A percentile compares a stretch with the other conserved stretches of the same genome.
Conservation (phyloP, 768 basidiomycete genomes). For the Porpolomopsis calyptriformis region DNA sequence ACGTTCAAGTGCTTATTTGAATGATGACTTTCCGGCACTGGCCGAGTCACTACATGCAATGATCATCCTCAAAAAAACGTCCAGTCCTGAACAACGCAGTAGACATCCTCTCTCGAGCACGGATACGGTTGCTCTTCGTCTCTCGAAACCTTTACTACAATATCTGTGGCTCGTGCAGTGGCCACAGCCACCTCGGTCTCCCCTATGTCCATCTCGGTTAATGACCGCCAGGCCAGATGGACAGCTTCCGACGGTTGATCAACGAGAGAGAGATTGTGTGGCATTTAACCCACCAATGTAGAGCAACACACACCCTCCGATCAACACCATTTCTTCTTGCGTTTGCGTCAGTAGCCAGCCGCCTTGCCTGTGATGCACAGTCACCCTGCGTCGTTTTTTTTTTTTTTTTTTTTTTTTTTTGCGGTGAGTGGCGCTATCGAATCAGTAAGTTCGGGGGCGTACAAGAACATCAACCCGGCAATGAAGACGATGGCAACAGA, state of each 20-base stretch:
- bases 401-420: no score
- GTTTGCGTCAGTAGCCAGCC: slow-evolving; percentile 53
- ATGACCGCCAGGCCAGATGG: no score
- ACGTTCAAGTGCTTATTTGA: no score
- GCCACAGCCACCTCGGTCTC: not conserved
- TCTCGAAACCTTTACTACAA: slow-evolving; percentile 12
- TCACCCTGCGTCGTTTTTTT: slow-evolving; percentile 48
- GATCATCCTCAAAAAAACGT: slow-evolving; percentile 29
- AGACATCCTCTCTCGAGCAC: slow-evolving; percentile 48
- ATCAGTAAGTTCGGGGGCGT: slow-evolving; percentile 17
- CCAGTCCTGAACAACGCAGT: slow-evolving; percentile 68
- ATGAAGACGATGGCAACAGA: slow-evolving; percentile 61
- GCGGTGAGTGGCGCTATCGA: not conserved
- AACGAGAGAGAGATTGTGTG: not conserved
- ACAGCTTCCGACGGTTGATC: not conserved
- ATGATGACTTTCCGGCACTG: not conserved
- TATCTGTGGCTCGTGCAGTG: slow-evolving; percentile 4
- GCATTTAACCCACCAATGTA: slow-evolving; percentile 55
- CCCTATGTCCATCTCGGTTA: no score
- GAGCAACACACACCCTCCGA: slow-evolving; percentile 60
- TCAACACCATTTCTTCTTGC: slow-evolving; percentile 67
- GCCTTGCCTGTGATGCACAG: slow-evolving; percentile 54
- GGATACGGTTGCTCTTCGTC: slow-evolving; percentile 33
- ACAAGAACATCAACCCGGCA: slow-evolving; percentile 56
- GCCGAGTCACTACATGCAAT: not conserved